Evolutionary conservation across 2,329 filamentous ascomycete species (phyloP), one percentile per base, ranked within the genome.

Genomic region (Biscogniauxia marginata): DNA sequence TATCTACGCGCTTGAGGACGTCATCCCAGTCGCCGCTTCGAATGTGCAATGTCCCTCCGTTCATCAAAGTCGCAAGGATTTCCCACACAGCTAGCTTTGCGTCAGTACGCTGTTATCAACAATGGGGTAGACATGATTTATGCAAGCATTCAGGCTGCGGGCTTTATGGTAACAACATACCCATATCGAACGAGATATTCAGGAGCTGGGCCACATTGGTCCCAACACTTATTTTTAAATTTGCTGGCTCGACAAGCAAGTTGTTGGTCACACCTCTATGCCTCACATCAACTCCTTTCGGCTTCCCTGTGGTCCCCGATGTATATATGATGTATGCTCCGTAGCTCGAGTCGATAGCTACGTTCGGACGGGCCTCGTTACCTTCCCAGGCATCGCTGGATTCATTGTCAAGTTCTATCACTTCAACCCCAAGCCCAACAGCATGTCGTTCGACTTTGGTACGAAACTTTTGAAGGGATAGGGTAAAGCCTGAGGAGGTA

Each of bases 131-230:
- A 52, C 34, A 13, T 39, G 48, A 54, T 19, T 43, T 56, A 23
- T 48, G 52, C 6, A 13, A 44, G 23, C 47, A 46, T n/a, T 49
- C 49, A 39, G 47, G 50, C 47, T 58, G n/a, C 50, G 13, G n/a
- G 13, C 30, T 3, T 8, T 25, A 22, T 16, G 46, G 50, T 7
- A 30, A 47, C 13, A 18, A 71, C 79, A 64, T 73, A 84, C 82
- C 80, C 82, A 85, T 85, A 60, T 85, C 83, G 59, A 85, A 86
- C 46, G 79, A 80, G 46, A 86, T 78, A 58, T 81, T 84, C 44
- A 85, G 72, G 6, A 84, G 73, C 54, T 83, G 81, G 2, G 78
- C 81, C 7, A 85, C 82, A 11, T 76, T 76, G 9, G 74, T 79
- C 11, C 82, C 82, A 2, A 73, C 67, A 9, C 63, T 69, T 50